These are phyloP conservation scores for Cladosporium velox DNA, from an alignment of 2,329 filamentous ascomycete species.

Conservation along the genomic window DNA sequence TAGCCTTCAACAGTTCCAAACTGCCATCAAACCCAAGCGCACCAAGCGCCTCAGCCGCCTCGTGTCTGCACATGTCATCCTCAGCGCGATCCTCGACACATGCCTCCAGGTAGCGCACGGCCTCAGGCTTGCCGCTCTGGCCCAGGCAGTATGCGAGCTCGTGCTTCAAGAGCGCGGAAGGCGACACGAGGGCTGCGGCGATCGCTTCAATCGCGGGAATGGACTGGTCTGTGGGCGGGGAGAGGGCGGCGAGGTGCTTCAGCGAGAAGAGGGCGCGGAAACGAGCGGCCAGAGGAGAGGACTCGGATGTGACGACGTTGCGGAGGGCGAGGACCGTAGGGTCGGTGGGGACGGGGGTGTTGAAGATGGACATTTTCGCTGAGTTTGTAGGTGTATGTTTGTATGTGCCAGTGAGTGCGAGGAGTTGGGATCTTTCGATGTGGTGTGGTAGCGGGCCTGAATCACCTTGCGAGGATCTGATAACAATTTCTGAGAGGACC, in stretches of 20 bases:
- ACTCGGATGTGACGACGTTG: slow-evolving; percentile 76
- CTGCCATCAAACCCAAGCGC: slow-evolving; percentile 77
- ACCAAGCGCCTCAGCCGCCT: slow-evolving; percentile 92
- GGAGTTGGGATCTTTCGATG: not conserved
- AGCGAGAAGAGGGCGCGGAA: slow-evolving; percentile 98
- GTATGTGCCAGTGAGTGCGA: not conserved
- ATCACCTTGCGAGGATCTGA: slow-evolving; percentile 8
- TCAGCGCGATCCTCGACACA: slow-evolving; percentile 79
- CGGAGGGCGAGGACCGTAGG: slow-evolving; percentile 65
- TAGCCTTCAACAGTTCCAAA: slow-evolving; percentile 69
- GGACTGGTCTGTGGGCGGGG: slow-evolving; percentile 58
- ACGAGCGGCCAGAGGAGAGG: slow-evolving; percentile 78
- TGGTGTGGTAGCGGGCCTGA: not conserved
- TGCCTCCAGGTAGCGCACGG: slow-evolving; percentile 69
- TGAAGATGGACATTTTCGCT: slow-evolving; percentile 38
- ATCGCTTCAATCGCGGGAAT: slow-evolving; percentile 75
- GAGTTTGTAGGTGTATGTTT: not conserved
- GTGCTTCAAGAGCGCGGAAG: slow-evolving; percentile 90
- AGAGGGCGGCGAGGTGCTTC: slow-evolving; percentile 81
- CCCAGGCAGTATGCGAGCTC: slow-evolving; percentile 96
- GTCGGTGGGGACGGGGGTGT: slow-evolving; percentile 26
- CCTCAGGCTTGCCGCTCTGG: slow-evolving; percentile 77
- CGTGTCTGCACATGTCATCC: slow-evolving; percentile 93
- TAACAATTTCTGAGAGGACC: slow-evolving; percentile 5
- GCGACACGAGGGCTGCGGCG: slow-evolving; percentile 79